These are phyloP conservation scores for Chamaenerion angustifolium DNA, from an alignment of 345 rosid genomes.

Conservation along the genomic window DNA sequence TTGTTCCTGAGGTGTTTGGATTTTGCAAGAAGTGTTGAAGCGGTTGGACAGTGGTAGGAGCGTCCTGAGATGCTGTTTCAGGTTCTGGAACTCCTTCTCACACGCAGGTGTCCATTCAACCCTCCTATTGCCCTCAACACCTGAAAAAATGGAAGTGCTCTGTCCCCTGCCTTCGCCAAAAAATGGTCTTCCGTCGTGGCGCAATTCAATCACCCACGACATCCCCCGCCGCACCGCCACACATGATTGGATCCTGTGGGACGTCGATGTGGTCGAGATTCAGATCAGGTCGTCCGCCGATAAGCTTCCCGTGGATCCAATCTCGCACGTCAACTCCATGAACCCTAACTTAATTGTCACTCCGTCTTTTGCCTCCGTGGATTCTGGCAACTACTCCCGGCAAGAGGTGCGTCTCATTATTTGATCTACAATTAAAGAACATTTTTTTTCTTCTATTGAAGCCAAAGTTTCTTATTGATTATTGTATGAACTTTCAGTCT, in stretches of 20 bases:
- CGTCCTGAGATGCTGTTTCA: too few relatives aligned
- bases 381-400: conserved; percentile 39
- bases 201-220: conserved; percentile 77
- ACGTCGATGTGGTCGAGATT: conserved; percentile 55
- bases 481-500: conserved; percentile 27
- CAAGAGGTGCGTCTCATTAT: conserved; percentile 37
- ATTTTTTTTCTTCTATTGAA: too few relatives aligned
- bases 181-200: conserved; percentile 79
- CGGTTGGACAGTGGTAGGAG: too few relatives aligned
- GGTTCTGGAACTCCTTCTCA: too few relatives aligned
- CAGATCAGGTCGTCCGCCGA: conserved; percentile 20
- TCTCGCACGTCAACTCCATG: conserved; percentile 11
- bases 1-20: too few relatives aligned
- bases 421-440: too few relatives aligned
- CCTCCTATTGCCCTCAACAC: too few relatives aligned
- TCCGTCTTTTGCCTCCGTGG: conserved; percentile 28
- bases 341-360: conserved; percentile 17
- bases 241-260: conserved; percentile 69
- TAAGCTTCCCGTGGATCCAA: conserved; percentile 8
- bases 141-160: too few relatives aligned
- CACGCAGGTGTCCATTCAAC: too few relatives aligned
- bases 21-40: too few relatives aligned
- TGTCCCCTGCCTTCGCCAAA: too few relatives aligned
- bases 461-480: too few relatives aligned
- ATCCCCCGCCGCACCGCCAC: conserved; percentile 54